Conservation (phyloP, 2,329 filamentous ascomycete genomes). For the Sclerotinia trifoliorum region DNA sequence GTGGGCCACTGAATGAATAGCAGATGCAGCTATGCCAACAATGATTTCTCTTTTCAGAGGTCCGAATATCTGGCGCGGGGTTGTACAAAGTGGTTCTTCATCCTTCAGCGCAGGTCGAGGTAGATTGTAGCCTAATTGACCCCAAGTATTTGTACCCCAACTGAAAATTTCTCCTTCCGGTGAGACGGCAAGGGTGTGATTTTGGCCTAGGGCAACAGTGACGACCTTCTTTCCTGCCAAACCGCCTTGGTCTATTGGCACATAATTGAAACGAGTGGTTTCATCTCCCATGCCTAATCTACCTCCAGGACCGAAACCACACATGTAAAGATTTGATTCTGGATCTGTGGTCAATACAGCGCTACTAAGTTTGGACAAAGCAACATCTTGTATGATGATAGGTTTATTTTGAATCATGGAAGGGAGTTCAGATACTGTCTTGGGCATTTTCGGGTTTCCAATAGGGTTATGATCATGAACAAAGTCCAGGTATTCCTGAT, state of each 20-base stretch:
- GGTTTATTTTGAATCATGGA: constrained; percentile 69
- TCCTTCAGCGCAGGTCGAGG: constrained; percentile 66
- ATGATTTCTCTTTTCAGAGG: constrained; percentile 83
- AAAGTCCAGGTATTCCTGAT: constrained; percentile 61
- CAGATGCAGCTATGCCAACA: constrained; percentile 80
- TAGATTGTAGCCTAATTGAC: constrained; percentile 81
- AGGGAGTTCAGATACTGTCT: constrained; percentile 57
- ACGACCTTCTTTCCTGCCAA: constrained; percentile 71
- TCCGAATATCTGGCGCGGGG: constrained; percentile 87
- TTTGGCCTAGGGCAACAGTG: constrained; percentile 82
- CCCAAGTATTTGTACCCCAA: constrained; percentile 86
- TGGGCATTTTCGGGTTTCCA: constrained; percentile 33
- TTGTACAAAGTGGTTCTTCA: constrained; percentile 77
- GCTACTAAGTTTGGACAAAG: constrained; percentile 88
- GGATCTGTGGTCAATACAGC: constrained; percentile 85
- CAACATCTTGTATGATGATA: constrained; percentile 74
- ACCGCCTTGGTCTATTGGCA: constrained; percentile 72
- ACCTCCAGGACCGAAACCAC: constrained; percentile 87
- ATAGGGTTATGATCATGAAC: constrained; percentile 31
- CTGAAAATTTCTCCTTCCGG: constrained; percentile 89
- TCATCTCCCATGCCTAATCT: constrained; percentile 88
- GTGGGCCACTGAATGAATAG: constrained; percentile 87
- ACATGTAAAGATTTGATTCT: constrained; percentile 87
- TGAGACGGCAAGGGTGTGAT: constrained; percentile 83
- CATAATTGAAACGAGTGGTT: constrained; percentile 82